Base-by-base conservation (phyloP, 345 rosid species). In the Angophora floribunda region DNA sequence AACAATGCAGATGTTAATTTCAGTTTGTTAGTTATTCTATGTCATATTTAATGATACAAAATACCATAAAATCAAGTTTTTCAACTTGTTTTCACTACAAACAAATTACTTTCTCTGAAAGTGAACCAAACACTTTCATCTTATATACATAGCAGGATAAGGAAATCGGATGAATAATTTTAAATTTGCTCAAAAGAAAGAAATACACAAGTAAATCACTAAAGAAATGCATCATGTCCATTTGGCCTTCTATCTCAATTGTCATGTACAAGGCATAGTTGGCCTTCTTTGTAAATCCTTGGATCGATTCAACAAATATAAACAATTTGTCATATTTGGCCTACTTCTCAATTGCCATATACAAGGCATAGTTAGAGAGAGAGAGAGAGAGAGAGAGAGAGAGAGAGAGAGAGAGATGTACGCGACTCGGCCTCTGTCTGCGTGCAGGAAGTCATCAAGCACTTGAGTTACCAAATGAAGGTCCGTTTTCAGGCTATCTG, bases 391-490 rank as follows among this genome's bases (percentile, higher is more conserved):
- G 16, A 26, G 24, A 55, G 52, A 65, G 49, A 86, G 30, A 63
- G 52, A 26, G 51, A 50, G 55, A 51, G 51, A 4, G 32, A 65
- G 57, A 57, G 85, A 86, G 55, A 93, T 95, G 96, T 94, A 95
- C 16, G 94, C 91, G 75, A 95, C 97, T n/a, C 93, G 93, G 89
- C 90, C 94, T 14, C 91, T 93, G 70, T 95, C 96, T 22, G 55
- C 92, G 90, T 94, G 85, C 90, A 87, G 94, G 61, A 93, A 91
- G 7, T 90, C 89, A 52, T 91, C 93, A 26, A 91, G 89, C 65
- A 89, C 93, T 24, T 91, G 92, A 70, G 85, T 96, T 92, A 16
- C 94, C 97, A 65, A 94, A 94, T 21, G 95, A 94, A 26, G 98
- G 94, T 86, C 95, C 99, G 5, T 91, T 90, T 86, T 92, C 97